Base-by-base conservation (phyloP, 2,329 filamentous ascomycete species). In the Rugonectria rugulosa region DNA sequence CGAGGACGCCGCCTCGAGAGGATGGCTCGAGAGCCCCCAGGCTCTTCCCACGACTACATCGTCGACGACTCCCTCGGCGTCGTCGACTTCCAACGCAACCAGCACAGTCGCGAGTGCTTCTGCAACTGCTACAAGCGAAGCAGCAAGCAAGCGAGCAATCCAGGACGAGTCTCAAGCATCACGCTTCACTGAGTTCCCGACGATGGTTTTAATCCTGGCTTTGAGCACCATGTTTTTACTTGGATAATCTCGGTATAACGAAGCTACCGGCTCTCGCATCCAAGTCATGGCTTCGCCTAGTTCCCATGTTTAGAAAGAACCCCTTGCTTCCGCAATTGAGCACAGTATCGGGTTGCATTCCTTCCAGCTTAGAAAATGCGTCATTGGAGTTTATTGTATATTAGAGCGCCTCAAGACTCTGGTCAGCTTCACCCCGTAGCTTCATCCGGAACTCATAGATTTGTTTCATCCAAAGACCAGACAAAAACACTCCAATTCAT, bases 1-100 rank as follows among this genome's bases (percentile, higher is more conserved):
- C 19, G 19, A 50, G 9, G 52, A 50, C 5, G 52, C 52, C 5
- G 52, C 40, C 12, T 41, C 52, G 7, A 49, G 52, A 37, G 52
- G 52, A 14, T 55, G 52, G 52, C 20, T 55, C 15, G 40, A 44
- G n/a, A 50, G 32, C 20, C 52, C 52, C 15, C 24, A 55, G 21
- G 45, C 24, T 7, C 46, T 55, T n/a, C 20, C 34, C 10, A 29
- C 40, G 7, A 44, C 26, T 15, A 21, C 14, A 3, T 6, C 26
- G 11, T 21, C 45, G 40, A 34, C 46, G 8, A 14, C 38, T 24
- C 5, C 38, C 14, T 24, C 38, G 4, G 37, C 31, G 20, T n/a
- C n/a, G n/a, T 50, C 47, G 12, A 21, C 24, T 5, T 45, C 40
- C 3, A 50, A 49, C 21, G 15, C 32, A 11, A 40, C 52, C 8